Evolutionary conservation across 2,329 filamentous ascomycete genomes (phyloP), one percentile per base, ranked within the genome.

Genomic region (Diplodia corticola): DNA sequence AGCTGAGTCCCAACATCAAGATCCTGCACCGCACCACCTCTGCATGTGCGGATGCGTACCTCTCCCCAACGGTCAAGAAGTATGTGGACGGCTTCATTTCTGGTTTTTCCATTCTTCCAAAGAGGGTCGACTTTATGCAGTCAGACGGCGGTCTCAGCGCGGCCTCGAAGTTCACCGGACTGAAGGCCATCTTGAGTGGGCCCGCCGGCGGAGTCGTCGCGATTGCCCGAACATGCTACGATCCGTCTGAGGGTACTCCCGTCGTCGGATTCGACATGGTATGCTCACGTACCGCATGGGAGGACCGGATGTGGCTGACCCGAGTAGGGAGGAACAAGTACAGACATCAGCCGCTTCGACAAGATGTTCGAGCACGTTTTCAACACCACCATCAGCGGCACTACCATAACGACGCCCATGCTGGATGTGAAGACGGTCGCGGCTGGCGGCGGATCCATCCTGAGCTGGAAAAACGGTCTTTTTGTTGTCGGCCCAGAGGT

Each of bases 391-490:
- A 77, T 73, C 15, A 74, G 75, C 6, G 75, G 73, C 35, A 68
- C 73, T 2, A 72, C 69, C 2, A 73, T 77, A 10, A 71, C 74
- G 13, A 69, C 70, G 0, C 74, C 75, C 2, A 73, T 75, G 67
- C 70, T 78, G 4, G 71, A 76, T 26, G 74, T 77, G 9, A 68
- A 72, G 5, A 77, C 74, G 12, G 73, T 76, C 1, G 81, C 81
- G 7, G 81, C 81, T 20, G 81, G 46, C 2, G 93, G 93, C 69
- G 92, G 92, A 5, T 94, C 91, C 0, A 84, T 89, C 35, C 83
- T 97, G 3, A 95, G 95, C 78, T 97, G 92, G 85, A 88, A 87
- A 69, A 97, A 97, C 70, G 93, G 93, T 0, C 82, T 97, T 0
- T 96, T 97, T 70, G 90, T 93, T 0, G 93, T 97, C 4, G 93